phyloP scores from a whole-genome alignment of 1,139 yeast species.

The Suhomyces terraborum region DNA sequence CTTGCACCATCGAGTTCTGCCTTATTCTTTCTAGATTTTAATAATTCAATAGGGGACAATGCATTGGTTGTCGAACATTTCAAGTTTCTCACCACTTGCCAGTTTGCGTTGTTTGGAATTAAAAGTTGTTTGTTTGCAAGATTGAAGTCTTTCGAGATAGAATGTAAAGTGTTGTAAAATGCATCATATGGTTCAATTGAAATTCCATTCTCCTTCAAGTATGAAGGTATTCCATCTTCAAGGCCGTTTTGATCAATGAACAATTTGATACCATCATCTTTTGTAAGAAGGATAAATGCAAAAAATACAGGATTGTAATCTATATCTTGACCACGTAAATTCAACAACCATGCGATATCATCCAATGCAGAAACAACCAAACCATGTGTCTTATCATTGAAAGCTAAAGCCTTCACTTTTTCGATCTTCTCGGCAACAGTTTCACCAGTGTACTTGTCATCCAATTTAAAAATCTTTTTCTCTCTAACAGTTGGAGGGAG shows the following conservation, averaged over 20 bases:
- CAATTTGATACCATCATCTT: conserved; percentile 48
- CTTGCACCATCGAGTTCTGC: conserved; percentile 76
- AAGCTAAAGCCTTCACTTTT: conserved; percentile 46
- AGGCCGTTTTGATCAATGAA: conserved; percentile 52
- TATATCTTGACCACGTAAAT: conserved; percentile 82
- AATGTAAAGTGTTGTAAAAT: conserved; percentile 55
- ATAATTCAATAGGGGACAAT: conserved; percentile 63
- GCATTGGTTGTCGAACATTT: conserved; percentile 46
- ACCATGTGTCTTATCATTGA: conserved; percentile 42
- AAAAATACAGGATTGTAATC: conserved; percentile 91
- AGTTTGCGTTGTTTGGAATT: conserved; percentile 69
- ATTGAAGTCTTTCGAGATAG: conserved; percentile 45
- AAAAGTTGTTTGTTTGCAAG: conserved; percentile 48
- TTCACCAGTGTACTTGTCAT: conserved; percentile 51
- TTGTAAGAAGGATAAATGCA: conserved; percentile 68
- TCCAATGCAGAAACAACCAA: conserved; percentile 75
- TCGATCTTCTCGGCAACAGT: conserved; percentile 45
- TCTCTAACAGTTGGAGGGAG: conserved; percentile 47
- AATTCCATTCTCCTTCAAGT: conserved; percentile 42
- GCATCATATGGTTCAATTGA: conserved; percentile 53
- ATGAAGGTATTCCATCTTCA: conserved; percentile 16
- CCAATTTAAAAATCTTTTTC: conserved; percentile 48
- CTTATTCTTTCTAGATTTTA: conserved; percentile 77
- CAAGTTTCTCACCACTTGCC: conserved; percentile 72
- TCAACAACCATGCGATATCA: conserved; percentile 91